Conservation (phyloP, 495 filamentous ascomycete species). For the Penicillium malachiteum region DNA sequence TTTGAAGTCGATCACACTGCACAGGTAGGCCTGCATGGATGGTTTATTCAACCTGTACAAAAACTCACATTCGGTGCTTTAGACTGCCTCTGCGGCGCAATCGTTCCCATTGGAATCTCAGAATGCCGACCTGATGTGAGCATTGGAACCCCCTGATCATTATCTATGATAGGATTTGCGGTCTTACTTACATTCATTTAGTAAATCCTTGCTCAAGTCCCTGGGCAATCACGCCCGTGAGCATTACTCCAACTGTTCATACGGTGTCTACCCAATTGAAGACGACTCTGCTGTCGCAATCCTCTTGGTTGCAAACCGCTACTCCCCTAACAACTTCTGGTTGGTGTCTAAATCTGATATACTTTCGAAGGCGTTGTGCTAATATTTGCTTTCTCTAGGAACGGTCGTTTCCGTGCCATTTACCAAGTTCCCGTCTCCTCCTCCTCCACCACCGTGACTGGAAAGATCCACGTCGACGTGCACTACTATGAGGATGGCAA, state of each 20-base stretch:
- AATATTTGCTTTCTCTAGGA: conserved; percentile 47
- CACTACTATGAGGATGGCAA: conserved; percentile 99
- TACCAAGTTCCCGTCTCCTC: conserved; percentile 70
- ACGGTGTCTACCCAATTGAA: conserved; percentile 75
- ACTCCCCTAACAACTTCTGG: conserved; percentile 98
- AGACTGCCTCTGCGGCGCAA: conserved; percentile 84
- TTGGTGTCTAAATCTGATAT: conserved; percentile 26
- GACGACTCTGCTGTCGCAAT: conserved; percentile 75
- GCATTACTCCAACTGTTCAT: conserved; percentile 81
- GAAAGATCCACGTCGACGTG: conserved; percentile 60
- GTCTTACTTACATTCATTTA: conserved; percentile 12
- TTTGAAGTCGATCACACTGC: conserved; percentile 85
- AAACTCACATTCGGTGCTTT: conserved; percentile 9
- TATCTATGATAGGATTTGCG: neutral
- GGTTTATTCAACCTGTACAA: neutral
- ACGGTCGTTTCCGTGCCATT: conserved; percentile 89
- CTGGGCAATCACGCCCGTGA: conserved; percentile 76
- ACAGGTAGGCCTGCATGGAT: conserved; percentile 51
- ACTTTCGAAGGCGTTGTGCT: neutral
- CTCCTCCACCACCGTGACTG: conserved; percentile 43
- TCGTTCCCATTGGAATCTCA: conserved; percentile 77
- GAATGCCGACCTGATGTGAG: conserved; percentile 77
- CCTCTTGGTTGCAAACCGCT: conserved; percentile 88
- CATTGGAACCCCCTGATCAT: neutral
- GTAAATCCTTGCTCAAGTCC: conserved; percentile 72